phyloP scores from a whole-genome alignment of 495 filamentous ascomycete genomes.

The Penicillium paxilli region DNA sequence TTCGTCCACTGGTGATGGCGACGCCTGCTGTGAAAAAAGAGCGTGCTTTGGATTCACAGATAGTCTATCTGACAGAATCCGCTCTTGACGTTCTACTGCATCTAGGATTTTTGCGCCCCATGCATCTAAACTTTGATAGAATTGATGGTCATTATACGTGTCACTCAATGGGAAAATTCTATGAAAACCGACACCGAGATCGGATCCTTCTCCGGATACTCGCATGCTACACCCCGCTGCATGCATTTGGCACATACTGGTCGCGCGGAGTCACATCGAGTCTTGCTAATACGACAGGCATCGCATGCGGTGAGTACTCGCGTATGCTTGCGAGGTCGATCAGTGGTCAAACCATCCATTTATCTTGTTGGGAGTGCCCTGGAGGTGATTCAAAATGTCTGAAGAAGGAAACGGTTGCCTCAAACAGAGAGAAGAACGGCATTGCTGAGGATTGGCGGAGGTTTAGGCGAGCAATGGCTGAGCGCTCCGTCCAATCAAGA shows the following conservation, averaged over 20 bases:
- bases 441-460: neutral
- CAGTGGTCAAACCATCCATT: conserved; percentile 11
- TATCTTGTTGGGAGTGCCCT: neutral
- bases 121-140: conserved; percentile 22
- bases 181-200: conserved; percentile 27
- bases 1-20: conserved; percentile 17
- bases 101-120: conserved; percentile 29
- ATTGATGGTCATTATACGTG: conserved; percentile 13
- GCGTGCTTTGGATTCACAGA: conserved; percentile 2
- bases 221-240: conserved; percentile 28
- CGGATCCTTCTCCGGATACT: conserved; percentile 31
- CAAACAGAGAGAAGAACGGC: too few species aligned
- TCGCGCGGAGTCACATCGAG: conserved; percentile 28
- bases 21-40: conserved; percentile 8
- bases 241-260: conserved; percentile 31
- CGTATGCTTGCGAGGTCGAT: conserved; percentile 28
- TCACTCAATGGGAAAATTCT: conserved; percentile 11
- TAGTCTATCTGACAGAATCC: conserved; percentile 22
- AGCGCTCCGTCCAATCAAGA: neutral
- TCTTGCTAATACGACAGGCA: conserved; percentile 32
- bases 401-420: too few species aligned
- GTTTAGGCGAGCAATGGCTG: neutral
- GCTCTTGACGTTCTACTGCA: conserved; percentile 30
- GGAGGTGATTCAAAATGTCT: too few species aligned
- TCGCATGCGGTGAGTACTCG: conserved; percentile 32